Percentiles rank a stretch among this genome's conserved stretches.
Conservation (phyloP, 2,329 filamentous ascomycete species). For the Apiospora saccharicola region DNA sequence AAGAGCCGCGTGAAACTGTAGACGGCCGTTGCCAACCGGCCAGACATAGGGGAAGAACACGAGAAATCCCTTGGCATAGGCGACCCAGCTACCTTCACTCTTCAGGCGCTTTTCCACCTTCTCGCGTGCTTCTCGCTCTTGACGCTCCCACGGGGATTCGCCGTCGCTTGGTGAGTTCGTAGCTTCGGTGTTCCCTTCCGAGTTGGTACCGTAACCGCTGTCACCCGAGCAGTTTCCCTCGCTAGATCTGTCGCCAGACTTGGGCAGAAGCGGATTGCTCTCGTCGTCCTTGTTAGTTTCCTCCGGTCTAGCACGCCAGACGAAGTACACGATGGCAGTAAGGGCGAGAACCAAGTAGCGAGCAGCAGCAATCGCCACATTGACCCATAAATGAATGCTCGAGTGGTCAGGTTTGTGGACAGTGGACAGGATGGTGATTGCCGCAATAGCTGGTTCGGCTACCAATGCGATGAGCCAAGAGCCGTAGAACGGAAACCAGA, state of each 20-base stretch:
- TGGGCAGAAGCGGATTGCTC: slow-evolving; percentile 63
- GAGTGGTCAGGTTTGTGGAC: slow-evolving; percentile 29
- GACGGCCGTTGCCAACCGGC: slow-evolving; percentile 69
- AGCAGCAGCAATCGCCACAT: slow-evolving; percentile 41
- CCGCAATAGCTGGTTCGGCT: slow-evolving; percentile 59
- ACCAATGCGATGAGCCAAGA: slow-evolving; percentile 66
- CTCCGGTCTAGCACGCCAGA: slow-evolving; percentile 33
- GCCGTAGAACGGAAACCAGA: slow-evolving; percentile 71
- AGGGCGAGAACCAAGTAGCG: slow-evolving; percentile 44
- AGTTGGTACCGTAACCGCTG: slow-evolving; percentile 53
- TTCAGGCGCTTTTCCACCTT: slow-evolving; percentile 73
- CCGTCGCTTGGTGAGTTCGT: slow-evolving; percentile 45
- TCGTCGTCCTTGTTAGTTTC: slow-evolving; percentile 56
- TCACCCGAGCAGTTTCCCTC: slow-evolving; percentile 40
- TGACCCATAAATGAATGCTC: slow-evolving; percentile 36
- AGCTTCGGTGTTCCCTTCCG: slow-evolving; percentile 43
- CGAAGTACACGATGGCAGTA: slow-evolving; percentile 39
- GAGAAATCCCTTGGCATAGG: slow-evolving; percentile 77
- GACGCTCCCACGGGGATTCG: slow-evolving; percentile 63
- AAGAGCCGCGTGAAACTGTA: slow-evolving; percentile 73
- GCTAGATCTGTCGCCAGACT: slow-evolving; percentile 43
- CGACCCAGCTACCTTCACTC: slow-evolving; percentile 78
- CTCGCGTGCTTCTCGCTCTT: slow-evolving; percentile 61
- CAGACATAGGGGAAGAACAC: slow-evolving; percentile 83
- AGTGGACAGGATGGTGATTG: slow-evolving; percentile 43